These are phyloP conservation scores for Lactarius psammicola DNA, from an alignment of 768 basidiomycete genomes.

Conservation along the genomic window DNA sequence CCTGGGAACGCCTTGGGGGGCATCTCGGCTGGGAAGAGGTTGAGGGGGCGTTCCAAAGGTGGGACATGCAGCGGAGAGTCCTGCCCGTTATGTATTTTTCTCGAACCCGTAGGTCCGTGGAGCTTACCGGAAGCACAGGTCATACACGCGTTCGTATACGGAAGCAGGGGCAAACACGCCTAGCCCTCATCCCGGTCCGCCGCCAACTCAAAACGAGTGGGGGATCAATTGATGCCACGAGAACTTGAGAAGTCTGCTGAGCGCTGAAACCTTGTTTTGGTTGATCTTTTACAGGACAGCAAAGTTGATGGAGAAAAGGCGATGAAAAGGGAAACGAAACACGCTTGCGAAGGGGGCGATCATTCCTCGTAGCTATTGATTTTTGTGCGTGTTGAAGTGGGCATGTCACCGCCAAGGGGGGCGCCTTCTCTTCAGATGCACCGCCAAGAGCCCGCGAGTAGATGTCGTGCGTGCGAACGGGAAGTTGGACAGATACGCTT, in stretches of 20 bases:
- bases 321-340: background rate
- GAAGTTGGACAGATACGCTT: background rate
- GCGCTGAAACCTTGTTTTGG: background rate
- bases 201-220: background rate
- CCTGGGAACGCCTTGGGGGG: constrained; percentile 17
- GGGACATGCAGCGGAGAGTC: background rate
- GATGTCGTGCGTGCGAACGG: no score
- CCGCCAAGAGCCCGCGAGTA: background rate
- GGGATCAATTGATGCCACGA: background rate
- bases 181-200: background rate
- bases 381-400: background rate
- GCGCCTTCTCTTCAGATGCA: background rate
- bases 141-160: background rate
- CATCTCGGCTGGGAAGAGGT: background rate
- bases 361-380: background rate
- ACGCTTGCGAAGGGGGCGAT: background rate
- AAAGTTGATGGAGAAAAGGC: background rate
- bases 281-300: background rate
- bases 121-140: background rate
- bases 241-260: no score
- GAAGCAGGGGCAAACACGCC: background rate
- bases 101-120: background rate
- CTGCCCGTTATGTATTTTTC: background rate
- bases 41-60: background rate
- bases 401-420: background rate